phyloP scores from a whole-genome alignment of 176 grass and related monocot genomes.

The Carex parvula region DNA sequence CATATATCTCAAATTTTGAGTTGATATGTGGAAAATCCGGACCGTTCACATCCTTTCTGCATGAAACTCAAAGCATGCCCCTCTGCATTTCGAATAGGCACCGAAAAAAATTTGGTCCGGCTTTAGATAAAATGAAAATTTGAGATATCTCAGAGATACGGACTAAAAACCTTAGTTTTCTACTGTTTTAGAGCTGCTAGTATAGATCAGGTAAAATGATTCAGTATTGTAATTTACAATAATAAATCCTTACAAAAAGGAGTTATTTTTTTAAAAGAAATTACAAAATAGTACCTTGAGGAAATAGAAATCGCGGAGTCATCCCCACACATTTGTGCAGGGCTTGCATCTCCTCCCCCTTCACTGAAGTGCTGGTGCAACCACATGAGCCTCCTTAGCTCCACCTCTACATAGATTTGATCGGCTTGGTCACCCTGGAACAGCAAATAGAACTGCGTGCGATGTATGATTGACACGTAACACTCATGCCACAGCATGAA shows the following conservation, averaged over 20 bases:
- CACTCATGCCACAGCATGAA: constrained; percentile 81
- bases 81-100: too few relatives aligned
- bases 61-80: too few relatives aligned
- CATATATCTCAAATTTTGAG: too few relatives aligned
- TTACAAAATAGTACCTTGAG: constrained; percentile 48
- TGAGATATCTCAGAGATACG: too few relatives aligned
- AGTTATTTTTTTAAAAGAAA: neutral
- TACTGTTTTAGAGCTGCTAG: neutral
- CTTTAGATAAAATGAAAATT: too few relatives aligned
- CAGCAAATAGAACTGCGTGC: constrained; percentile 84
- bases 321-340: constrained; percentile 43
- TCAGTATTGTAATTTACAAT: neutral
- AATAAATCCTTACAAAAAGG: neutral
- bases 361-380: constrained; percentile 84
- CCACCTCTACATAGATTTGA: constrained; percentile 96
- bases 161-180: neutral
- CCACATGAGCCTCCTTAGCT: constrained; percentile 71
- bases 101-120: too few relatives aligned
- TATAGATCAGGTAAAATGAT: too few relatives aligned
- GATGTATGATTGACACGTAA: constrained; percentile 86
- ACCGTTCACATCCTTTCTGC: too few relatives aligned
- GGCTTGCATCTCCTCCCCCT: constrained; percentile 59
- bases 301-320: constrained; percentile 55
- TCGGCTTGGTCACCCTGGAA: constrained; percentile 83
- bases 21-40: too few relatives aligned